phyloP scores from a whole-genome alignment of 2,329 filamentous ascomycete genomes.

The Stachybotrys chartarum region DNA sequence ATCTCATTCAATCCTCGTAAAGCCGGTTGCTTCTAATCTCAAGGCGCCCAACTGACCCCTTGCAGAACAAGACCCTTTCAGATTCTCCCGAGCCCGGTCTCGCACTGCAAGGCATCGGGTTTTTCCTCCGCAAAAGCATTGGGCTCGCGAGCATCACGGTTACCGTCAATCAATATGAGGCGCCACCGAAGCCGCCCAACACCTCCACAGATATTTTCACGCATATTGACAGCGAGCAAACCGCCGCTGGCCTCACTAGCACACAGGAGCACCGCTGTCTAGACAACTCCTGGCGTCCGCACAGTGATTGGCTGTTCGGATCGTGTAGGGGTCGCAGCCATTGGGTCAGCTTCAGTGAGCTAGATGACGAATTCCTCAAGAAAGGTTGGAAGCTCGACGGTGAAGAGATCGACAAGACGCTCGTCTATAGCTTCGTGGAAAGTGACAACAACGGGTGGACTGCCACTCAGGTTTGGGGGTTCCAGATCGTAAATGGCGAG shows the following conservation, averaged over 20 bases:
- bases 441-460: conserved; percentile 46
- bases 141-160: conserved; percentile 62
- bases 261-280: conserved; percentile 49
- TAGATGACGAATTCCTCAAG: conserved; percentile 48
- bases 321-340: conserved; percentile 53
- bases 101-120: conserved; percentile 63
- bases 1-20: too few relatives aligned
- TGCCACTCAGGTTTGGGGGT: conserved; percentile 54
- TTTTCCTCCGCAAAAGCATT: conserved; percentile 66
- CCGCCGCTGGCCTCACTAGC: conserved; percentile 63
- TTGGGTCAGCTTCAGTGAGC: conserved; percentile 38
- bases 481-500: conserved; percentile 45
- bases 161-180: conserved; percentile 48
- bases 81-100: conserved; percentile 63
- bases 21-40: too few relatives aligned
- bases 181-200: conserved; percentile 31
- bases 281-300: conserved; percentile 48
- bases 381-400: conserved; percentile 55
- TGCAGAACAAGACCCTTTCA: conserved; percentile 68
- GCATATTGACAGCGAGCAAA: conserved; percentile 68
- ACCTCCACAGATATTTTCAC: conserved; percentile 32
- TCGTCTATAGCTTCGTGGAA: conserved; percentile 58
- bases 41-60: neutral
- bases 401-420: conserved; percentile 44
- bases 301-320: conserved; percentile 77